Evolutionary conservation across 1,284 basidiomycete genomes (phyloP), one percentile per base, ranked within the genome.

Genomic region (Coniferiporia weirii): DNA sequence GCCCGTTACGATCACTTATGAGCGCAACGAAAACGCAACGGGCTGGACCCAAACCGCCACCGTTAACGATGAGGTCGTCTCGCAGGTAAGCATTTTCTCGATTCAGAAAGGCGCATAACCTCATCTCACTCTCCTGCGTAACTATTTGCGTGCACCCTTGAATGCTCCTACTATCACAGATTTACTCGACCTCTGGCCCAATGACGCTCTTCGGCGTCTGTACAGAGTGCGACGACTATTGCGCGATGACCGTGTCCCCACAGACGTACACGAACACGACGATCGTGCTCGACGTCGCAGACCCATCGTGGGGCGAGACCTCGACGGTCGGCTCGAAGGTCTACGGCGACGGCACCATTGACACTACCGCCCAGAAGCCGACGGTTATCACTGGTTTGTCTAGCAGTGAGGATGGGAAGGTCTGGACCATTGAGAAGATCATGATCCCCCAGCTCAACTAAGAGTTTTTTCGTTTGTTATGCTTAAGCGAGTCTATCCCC

Each of bases 151-250:
- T 38, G 36, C 36, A 38, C 48, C 27, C n/a, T 27, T 51, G 35
- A 51, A 35, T 4, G 15, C 35, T 4, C 5, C 17, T 38, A 46
- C 15, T 40, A n/a, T 27, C 32, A 38, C 34, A 61, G 60, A 45
- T 61, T 22, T 19, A 35, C 8, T 61, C 32, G 10, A n/a, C 52
- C 20, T 61, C 60, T 20, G 60, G 60, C 15, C 56, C 60, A 12
- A 61, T 61, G 60, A 56, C 61, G 17, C 36, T 57, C 4, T 64
- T 62, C 52, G 63, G 63, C 12, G 32, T 64, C 44, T 58, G 61
- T 1, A 60, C 51, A 4, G 63, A 58, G 20, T 62, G 63, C 58
- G 52, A 59, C 46, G 57, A 57, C 47, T 22, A 27, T 20, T 64
- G 61, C 44, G 32, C 57, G 9, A 40, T 56, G 38, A 49, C 63